Evolutionary conservation across 2,329 filamentous ascomycete genomes (phyloP).

Genomic region (Leptographium radiaticola): DNA sequence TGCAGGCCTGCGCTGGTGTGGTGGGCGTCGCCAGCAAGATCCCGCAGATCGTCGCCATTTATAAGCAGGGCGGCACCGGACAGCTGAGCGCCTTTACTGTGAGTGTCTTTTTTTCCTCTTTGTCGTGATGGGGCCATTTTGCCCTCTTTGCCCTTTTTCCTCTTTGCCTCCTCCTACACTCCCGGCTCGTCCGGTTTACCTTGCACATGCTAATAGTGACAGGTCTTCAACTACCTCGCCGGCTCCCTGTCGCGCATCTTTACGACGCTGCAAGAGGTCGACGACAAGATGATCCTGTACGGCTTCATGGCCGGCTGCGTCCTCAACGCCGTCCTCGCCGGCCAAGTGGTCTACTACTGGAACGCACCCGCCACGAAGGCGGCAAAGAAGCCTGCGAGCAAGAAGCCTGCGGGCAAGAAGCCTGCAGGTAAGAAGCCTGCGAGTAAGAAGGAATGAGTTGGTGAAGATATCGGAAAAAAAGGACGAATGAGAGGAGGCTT

Average conservation of each 20-base stretch:
- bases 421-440: background rate
- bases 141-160: background rate
- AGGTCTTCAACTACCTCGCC: conserved; percentile 97
- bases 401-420: background rate
- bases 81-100: conserved; percentile 95
- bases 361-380: conserved; percentile 33
- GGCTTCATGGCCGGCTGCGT: conserved; percentile 82
- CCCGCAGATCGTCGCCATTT: conserved; percentile 84
- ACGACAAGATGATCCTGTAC: conserved; percentile 92
- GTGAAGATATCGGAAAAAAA: background rate
- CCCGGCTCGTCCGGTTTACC: background rate
- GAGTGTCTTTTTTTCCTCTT: background rate
- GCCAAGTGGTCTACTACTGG: conserved; percentile 96
- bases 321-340: conserved; percentile 77
- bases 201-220: background rate
- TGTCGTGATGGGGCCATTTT: background rate
- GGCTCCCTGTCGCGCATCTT: conserved; percentile 93
- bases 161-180: background rate
- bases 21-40: conserved; percentile 82
- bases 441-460: background rate
- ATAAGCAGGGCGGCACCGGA: conserved; percentile 73
- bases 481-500: background rate
- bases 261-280: conserved; percentile 92
- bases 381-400: conserved; percentile 19
- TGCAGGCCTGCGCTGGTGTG: conserved; percentile 75